Evolutionary conservation across 2,329 filamentous ascomycete species (phyloP).

Genomic region (Sporothrix curviconia): DNA sequence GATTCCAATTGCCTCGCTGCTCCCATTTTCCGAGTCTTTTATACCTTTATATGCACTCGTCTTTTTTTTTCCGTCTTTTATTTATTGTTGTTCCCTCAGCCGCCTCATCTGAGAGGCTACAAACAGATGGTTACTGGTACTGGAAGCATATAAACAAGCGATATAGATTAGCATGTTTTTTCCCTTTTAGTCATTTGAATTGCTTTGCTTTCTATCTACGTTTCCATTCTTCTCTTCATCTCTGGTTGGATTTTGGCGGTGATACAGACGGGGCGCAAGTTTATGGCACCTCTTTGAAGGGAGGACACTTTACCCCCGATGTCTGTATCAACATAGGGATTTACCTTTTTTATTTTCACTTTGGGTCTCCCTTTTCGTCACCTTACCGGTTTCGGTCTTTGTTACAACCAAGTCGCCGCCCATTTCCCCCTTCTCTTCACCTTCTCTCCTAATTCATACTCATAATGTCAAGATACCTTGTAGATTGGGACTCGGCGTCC

Average conservation of each 20-base stretch:
- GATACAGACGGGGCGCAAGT: neutral
- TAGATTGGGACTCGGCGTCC: constrained; percentile 16
- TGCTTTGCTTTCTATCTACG: neutral
- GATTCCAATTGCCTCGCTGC: no score
- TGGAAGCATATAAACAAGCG: neutral
- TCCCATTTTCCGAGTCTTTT: no score
- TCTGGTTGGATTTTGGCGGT: neutral
- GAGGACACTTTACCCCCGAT: no score
- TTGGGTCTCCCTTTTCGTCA: no score
- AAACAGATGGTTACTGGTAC: neutral
- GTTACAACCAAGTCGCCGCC: no score
- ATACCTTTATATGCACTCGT: neutral
- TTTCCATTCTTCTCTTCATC: neutral
- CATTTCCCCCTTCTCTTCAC: neutral
- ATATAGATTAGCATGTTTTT: neutral
- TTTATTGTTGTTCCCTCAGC: neutral
- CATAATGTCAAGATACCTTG: constrained; percentile 14
- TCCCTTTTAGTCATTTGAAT: neutral
- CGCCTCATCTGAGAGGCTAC: neutral
- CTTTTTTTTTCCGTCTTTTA: neutral
- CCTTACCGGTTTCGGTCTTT: neutral
- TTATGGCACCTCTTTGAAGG: neutral
- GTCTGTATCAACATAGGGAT: constrained; percentile 1
- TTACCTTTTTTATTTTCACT: neutral
- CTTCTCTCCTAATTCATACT: constrained; percentile 13